Conservation (phyloP, 208 protist species). For the Trypanosoma lewisi region DNA sequence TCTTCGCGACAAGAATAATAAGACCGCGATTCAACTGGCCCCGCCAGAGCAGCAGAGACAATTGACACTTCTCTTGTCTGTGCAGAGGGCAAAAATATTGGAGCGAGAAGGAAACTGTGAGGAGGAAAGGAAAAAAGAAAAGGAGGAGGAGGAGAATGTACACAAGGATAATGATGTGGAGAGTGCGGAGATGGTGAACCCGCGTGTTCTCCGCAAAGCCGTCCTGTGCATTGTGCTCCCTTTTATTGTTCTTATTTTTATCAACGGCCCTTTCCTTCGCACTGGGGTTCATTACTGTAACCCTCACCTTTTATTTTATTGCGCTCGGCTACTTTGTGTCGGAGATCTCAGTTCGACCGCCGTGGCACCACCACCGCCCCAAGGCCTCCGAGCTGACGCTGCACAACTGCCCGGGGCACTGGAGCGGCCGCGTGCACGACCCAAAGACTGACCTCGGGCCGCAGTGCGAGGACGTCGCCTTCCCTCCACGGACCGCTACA, state of each 20-base stretch:
- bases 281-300: slow-evolving; percentile 54
- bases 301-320: slow-evolving; percentile 74
- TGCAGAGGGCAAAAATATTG: slow-evolving; percentile 38
- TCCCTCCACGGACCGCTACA: slow-evolving; percentile 71
- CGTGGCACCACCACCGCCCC: slow-evolving; percentile 89
- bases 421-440: slow-evolving; percentile 83
- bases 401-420: slow-evolving; percentile 80
- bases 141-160: slow-evolving; percentile 47
- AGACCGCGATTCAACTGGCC: slow-evolving; percentile 56
- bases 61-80: slow-evolving; percentile 60
- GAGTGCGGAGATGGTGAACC: slow-evolving; percentile 74
- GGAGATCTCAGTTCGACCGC: slow-evolving; percentile 84
- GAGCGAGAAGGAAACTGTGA: slow-evolving; percentile 21
- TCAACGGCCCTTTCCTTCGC: slow-evolving; percentile 74
- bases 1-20: slow-evolving; percentile 46
- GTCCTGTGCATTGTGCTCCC: slow-evolving; percentile 60
- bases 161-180: slow-evolving; percentile 44
- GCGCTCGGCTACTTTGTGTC: slow-evolving; percentile 85
- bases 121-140: slow-evolving; percentile 31
- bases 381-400: slow-evolving; percentile 49
- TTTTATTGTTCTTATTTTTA: slow-evolving; percentile 76
- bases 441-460: slow-evolving; percentile 79
- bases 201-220: slow-evolving; percentile 66
- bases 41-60: slow-evolving; percentile 30
- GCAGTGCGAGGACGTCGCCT: slow-evolving; percentile 79